These are phyloP conservation scores for Penicillium sp. DNA, from an alignment of 2,329 filamentous ascomycete genomes.

Conservation along the genomic window DNA sequence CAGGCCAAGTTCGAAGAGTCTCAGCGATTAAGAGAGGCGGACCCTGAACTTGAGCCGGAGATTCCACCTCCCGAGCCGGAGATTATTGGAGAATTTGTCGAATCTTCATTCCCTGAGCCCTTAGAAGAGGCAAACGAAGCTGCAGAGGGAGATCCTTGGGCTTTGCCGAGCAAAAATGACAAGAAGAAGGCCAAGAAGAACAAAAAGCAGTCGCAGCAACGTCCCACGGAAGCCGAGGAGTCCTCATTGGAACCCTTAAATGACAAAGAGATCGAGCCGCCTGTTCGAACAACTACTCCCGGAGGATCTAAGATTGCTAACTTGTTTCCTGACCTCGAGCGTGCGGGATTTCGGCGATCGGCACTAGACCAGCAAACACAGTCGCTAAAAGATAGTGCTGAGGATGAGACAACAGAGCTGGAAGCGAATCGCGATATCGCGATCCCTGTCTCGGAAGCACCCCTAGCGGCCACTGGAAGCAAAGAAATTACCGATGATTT, in stretches of 20 bases:
- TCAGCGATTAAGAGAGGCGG: conserved; percentile 24
- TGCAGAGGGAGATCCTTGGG: conserved; percentile 12
- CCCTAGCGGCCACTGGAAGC: conserved; percentile 31
- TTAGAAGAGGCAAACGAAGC: conserved; percentile 14
- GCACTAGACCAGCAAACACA: conserved; percentile 19
- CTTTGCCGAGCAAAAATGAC: conserved; percentile 25
- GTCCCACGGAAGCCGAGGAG: conserved; percentile 5
- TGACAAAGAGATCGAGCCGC: conserved; percentile 24
- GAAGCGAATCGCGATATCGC: conserved; percentile 46
- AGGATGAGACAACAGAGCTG: conserved; percentile 38
- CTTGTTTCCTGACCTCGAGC: conserved; percentile 38
- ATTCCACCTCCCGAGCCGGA: conserved; percentile 19
- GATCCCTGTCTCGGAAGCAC: conserved; percentile 47
- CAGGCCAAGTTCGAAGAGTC: conserved; percentile 24
- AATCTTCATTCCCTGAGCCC: conserved; percentile 26
- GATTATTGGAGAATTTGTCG: conserved; percentile 29
- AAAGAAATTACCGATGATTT: conserved; percentile 48
- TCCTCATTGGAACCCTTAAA: conserved; percentile 5
- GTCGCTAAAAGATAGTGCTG: conserved; percentile 40
- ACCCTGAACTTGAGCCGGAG: conserved; percentile 21
- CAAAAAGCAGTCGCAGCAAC: conserved; percentile 28
- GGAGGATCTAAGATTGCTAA: conserved; percentile 31
- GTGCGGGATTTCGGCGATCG: conserved; percentile 31
- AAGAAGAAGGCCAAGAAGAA: conserved; percentile 33
- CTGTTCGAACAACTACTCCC: conserved; percentile 19